Base-by-base conservation (phyloP, 1,284 basidiomycete species). In the Puccinia triticina region DNA sequence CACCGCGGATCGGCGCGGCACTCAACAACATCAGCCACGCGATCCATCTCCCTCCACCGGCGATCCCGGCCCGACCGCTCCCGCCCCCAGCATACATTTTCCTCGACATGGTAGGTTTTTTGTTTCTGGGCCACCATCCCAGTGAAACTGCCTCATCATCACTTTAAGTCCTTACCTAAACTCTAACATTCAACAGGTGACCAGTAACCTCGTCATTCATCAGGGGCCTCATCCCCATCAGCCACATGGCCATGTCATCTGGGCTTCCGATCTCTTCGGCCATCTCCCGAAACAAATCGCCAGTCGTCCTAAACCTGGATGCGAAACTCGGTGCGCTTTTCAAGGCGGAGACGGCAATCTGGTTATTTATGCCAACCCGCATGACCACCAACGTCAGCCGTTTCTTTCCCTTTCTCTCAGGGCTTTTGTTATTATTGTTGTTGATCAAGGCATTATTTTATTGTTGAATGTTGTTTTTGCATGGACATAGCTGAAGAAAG, bases 181-280 rank as follows among this genome's bases (percentile, higher is more conserved):
- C n/a, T n/a, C n/a, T n/a, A n/a, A n/a, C n/a, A n/a, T n/a, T n/a
- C n/a, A n/a, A n/a, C 80, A 73, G 12, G 34, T 64, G 18, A 82
- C 80, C 26, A 75, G 72, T 32, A 82, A 82, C 55, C 40, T 82
- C n/a, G 80, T 82, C 48, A 67, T 82, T 14, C 80, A 82, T 48
- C 37, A 18, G 12, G 72, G 72, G 3, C 72, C 71, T 21, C 57
- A 57, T 69, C 80, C 80, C n/a, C 43, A 53, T 29, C 59, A 76
- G 37, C 80, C 80, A n/a, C 73, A 82, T 76, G 73, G 73, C 0
- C 61, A 43, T 34, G 80, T 82, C 18, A 40, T 76, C 21, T 82
- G 80, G 80, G 80, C 61, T 26, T 67, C 59, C 12, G 80, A 82
- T 53, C 75, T 82, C 23, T 82, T 82, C 50, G 26, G 43, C 16